A percentile compares a stretch with the other conserved stretches of the same genome.
Conservation (phyloP, 495 filamentous ascomycete genomes). For the Aspergillus avenaceus region DNA sequence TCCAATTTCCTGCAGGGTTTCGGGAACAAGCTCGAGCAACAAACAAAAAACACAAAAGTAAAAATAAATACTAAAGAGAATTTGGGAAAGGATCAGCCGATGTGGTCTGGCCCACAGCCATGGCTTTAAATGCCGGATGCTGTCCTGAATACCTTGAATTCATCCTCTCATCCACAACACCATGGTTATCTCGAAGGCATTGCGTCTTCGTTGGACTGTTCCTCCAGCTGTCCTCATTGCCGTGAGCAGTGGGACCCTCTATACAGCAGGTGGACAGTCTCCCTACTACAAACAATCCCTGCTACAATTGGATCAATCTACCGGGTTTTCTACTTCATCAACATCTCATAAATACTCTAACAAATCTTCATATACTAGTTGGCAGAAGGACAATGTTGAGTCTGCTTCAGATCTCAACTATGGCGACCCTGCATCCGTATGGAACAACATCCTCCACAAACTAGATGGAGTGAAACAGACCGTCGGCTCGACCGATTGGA, state of each 20-base stretch:
- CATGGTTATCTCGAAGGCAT: slow-evolving; percentile 30
- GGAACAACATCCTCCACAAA: slow-evolving; percentile 54
- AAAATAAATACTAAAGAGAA: neutral
- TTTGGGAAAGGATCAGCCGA: slow-evolving; percentile 8
- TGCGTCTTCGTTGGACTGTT: slow-evolving; percentile 34
- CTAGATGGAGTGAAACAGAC: slow-evolving; percentile 49
- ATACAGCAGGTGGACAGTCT: slow-evolving; percentile 23
- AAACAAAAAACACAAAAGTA: too few relatives aligned
- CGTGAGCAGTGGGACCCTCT: slow-evolving; percentile 19
- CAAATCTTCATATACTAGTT: neutral
- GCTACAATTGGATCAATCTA: slow-evolving; percentile 15
- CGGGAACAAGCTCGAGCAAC: too few relatives aligned
- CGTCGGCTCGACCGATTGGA: slow-evolving; percentile 57
- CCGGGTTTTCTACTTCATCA: slow-evolving; percentile 21
- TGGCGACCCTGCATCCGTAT: slow-evolving; percentile 43
- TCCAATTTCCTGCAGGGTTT: neutral
- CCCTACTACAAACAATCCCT: slow-evolving; percentile 18
- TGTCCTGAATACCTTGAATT: slow-evolving; percentile 57
- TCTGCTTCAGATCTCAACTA: slow-evolving; percentile 1
- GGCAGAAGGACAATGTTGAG: neutral
- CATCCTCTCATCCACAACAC: slow-evolving; percentile 45
- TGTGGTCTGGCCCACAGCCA: slow-evolving; percentile 14
- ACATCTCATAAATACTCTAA: slow-evolving; percentile 3
- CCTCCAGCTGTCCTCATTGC: slow-evolving; percentile 36
- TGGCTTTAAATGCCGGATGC: slow-evolving; percentile 21